phyloP scores from a whole-genome alignment of 352 stramenopile genomes.

The Globisporangium cylindrosporum region DNA sequence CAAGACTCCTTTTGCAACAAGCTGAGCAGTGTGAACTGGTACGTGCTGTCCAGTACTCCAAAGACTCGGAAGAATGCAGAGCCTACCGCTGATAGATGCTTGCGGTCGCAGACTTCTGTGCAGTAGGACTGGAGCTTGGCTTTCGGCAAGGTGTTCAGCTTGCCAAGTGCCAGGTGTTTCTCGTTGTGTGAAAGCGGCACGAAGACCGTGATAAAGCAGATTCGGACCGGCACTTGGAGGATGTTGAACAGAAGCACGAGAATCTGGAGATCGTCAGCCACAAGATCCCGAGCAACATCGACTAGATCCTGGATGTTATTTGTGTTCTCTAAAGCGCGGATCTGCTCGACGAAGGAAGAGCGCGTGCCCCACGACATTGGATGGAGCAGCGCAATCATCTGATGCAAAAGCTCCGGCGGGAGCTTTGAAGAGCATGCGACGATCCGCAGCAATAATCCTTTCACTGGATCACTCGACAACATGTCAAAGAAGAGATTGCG shows the following conservation, averaged over 20 bases:
- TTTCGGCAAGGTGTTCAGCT: slow-evolving; percentile 46
- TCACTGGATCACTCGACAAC: slow-evolving; percentile 35
- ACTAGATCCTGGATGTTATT: slow-evolving; percentile 35
- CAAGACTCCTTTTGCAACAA: slow-evolving; percentile 32
- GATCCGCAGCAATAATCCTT: slow-evolving; percentile 56
- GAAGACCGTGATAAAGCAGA: slow-evolving; percentile 31
- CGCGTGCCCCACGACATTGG: slow-evolving; percentile 51
- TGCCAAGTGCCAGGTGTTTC: slow-evolving; percentile 21
- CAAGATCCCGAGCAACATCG: slow-evolving; percentile 33
- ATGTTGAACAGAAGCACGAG: slow-evolving; percentile 47
- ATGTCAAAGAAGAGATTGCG: slow-evolving; percentile 57
- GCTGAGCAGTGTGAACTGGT: slow-evolving; percentile 37
- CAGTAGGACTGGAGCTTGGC: slow-evolving; percentile 35
- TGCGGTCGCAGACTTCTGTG: slow-evolving; percentile 24
- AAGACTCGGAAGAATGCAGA: slow-evolving; percentile 43
- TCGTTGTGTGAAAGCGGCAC: slow-evolving; percentile 27
- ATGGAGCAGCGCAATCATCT: slow-evolving; percentile 42
- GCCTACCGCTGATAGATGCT: slow-evolving; percentile 20
- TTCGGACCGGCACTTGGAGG: slow-evolving; percentile 31
- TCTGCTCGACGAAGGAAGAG: slow-evolving; percentile 60
- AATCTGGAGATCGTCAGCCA: slow-evolving; percentile 31
- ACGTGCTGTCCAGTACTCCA: slow-evolving; percentile 34
- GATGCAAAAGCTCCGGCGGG: slow-evolving; percentile 33
- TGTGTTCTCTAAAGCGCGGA: slow-evolving; percentile 40
- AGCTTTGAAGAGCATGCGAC: slow-evolving; percentile 49